Evolutionary conservation across 2,329 filamentous ascomycete genomes (phyloP), one percentile per base, ranked within the genome.

Genomic region (Neocatenulostroma microsporum): DNA sequence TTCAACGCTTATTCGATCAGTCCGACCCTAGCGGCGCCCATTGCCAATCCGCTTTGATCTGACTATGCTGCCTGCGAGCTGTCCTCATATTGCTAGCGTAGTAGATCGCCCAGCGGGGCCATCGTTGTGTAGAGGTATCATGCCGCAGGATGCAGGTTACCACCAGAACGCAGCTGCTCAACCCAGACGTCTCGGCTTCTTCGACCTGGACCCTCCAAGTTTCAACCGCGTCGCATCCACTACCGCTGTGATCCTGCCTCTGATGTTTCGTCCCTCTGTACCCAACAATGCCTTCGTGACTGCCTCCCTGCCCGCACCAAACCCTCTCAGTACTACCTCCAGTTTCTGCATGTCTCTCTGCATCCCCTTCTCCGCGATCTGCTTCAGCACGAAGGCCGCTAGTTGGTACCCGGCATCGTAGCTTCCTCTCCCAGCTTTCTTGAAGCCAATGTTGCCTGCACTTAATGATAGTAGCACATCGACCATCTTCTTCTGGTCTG

Each of bases 341-440:
- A 98, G 59, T 37, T 74, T 70, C 46, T 77, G 68, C 39, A 96
- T 93, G 51, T 84, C 77, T 47, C 78, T 68, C 54, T 86, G 69
- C 68, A 84, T 77, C 27, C 84, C 84, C 52, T 76, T 78, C 62
- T 94, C 86, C 58, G 88, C 79, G 47, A 98, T 82, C 60, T 82
- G 78, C 60, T 81, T 81, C 58, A 96, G 76, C 18, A 89, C 77
- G 58, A 88, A 89, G 13, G 84, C 80, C 4, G 82, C 78, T 32
- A 98, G 68, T 60, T 96, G 93, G 64, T 94, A 95, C 3, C 82
- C 89, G 13, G 89, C 82, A 64, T 98, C 91, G 66, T 91, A 98
- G 39, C 78, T 75, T 44, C 83, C 80, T 47, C 91, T 77, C 33
- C 80, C 77, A 13, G 77, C 70, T 66, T 96, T 93, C 54, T 73